Evolutionary conservation across 2,329 filamentous ascomycete genomes (phyloP).

Genomic region (Colletotrichum eleusines): DNA sequence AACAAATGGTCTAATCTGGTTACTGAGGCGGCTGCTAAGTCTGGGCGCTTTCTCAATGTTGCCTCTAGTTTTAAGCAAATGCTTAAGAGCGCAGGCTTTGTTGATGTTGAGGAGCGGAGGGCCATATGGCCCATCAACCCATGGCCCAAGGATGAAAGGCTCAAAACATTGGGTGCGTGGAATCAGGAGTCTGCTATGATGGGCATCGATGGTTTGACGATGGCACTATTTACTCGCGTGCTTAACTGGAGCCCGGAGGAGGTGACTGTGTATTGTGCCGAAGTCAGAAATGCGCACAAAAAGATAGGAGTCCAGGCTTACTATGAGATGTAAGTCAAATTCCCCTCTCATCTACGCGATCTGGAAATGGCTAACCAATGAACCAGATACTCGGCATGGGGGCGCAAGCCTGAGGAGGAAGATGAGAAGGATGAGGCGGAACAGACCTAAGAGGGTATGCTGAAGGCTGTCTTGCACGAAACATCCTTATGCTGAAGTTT

Average conservation of each 20-base stretch:
- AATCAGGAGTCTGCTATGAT: constrained; percentile 34
- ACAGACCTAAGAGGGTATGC: not conserved
- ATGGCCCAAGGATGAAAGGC: constrained; percentile 51
- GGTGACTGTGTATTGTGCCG: constrained; percentile 49
- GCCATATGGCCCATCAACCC: constrained; percentile 51
- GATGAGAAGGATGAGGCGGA: constrained; percentile 5
- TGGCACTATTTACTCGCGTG: constrained; percentile 51
- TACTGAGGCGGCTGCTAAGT: constrained; percentile 23
- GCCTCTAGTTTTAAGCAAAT: not conserved
- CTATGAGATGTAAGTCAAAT: constrained; percentile 52
- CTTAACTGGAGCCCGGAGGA: constrained; percentile 50
- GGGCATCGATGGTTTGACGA: constrained; percentile 50
- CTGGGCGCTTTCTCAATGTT: not conserved
- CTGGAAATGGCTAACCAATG: not conserved
- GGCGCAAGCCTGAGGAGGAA: constrained; percentile 21
- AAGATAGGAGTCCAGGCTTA: constrained; percentile 52
- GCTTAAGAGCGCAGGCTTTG: constrained; percentile 50
- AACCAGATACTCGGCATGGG: constrained; percentile 16
- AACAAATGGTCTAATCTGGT: constrained; percentile 43
- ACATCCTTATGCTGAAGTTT: too few species aligned
- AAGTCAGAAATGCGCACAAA: constrained; percentile 50
- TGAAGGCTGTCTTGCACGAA: not conserved
- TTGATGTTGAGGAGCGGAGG: constrained; percentile 48
- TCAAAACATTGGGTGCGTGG: constrained; percentile 52
- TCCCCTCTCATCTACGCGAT: too few species aligned